phyloP scores from a whole-genome alignment of 352 stramenopile species.

The Stephanocyclus meneghinianus region DNA sequence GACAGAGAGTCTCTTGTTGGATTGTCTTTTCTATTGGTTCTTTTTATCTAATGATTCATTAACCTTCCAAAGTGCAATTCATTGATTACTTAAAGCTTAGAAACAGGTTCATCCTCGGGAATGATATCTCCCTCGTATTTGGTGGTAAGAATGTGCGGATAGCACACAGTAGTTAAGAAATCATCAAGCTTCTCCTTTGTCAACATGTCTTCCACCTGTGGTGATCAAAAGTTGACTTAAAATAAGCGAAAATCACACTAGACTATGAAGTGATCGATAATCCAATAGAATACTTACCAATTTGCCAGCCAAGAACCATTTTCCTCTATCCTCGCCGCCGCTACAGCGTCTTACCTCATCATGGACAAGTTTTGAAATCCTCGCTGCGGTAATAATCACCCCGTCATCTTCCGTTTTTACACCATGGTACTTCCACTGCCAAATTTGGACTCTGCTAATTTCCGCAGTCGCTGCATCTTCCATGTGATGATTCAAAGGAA shows the following conservation, averaged over 20 bases:
- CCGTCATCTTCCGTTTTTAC: conserved; percentile 72
- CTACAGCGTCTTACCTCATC: conserved; percentile 58
- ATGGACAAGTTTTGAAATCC: conserved; percentile 64
- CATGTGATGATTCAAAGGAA: conserved; percentile 93
- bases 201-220: conserved; percentile 74
- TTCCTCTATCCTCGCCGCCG: conserved; percentile 52
- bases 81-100: conserved; percentile 19
- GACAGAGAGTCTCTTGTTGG: too few species aligned
- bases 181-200: conserved; percentile 77
- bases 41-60: too few species aligned
- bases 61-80: not conserved
- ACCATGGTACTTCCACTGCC: conserved; percentile 86
- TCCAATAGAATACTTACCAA: conserved; percentile 52
- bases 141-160: conserved; percentile 77
- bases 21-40: too few species aligned
- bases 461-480: conserved; percentile 93
- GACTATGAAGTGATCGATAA: not conserved
- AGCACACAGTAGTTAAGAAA: conserved; percentile 81
- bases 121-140: conserved; percentile 57
- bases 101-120: conserved; percentile 43
- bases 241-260: not conserved
- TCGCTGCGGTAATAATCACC: conserved; percentile 55
- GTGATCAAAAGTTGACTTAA: conserved; percentile 13
- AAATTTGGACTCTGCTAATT: conserved; percentile 92
- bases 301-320: conserved; percentile 77